Percentiles rank a stretch among this genome's conserved stretches.
phyloP scores from a whole-genome alignment of 2,329 filamentous ascomycete species.

The Rhexocercosporidium sp. region DNA sequence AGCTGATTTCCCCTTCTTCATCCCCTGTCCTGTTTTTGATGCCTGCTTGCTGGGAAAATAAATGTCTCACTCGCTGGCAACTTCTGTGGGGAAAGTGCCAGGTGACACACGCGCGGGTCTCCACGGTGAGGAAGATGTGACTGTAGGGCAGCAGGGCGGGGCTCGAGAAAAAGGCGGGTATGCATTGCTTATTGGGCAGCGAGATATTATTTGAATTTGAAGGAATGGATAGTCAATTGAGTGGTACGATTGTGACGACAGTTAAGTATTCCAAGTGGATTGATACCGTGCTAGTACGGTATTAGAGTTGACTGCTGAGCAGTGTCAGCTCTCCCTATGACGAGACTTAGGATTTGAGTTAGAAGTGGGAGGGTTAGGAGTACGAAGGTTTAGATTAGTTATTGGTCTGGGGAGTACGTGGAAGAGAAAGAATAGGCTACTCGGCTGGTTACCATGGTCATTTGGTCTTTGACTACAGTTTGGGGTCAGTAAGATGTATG shows the following conservation, averaged over 20 bases:
- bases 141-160: slow-evolving; percentile 1
- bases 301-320: no score
- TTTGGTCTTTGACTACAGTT: no score
- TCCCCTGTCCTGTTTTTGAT: no score
- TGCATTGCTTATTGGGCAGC: not conserved
- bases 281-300: not conserved
- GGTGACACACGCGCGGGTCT: slow-evolving; percentile 7
- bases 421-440: no score
- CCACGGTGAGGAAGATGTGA: not conserved
- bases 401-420: no score
- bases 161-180: no score
- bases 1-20: not conserved
- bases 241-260: slow-evolving; percentile 9
- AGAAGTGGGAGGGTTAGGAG: not conserved
- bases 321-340: no score
- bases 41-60: no score
- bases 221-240: not conserved
- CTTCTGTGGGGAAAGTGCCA: not conserved
- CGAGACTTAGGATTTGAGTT: not conserved
- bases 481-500: no score
- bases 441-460: no score
- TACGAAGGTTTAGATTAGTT: no score
- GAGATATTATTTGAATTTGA: not conserved
- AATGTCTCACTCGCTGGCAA: slow-evolving; percentile 3
- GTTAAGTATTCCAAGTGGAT: slow-evolving; percentile 1